A percentile compares a stretch with the other conserved stretches of the same genome.
Conservation (phyloP, 805 yeast species). For the Saturnispora zaruensis region DNA sequence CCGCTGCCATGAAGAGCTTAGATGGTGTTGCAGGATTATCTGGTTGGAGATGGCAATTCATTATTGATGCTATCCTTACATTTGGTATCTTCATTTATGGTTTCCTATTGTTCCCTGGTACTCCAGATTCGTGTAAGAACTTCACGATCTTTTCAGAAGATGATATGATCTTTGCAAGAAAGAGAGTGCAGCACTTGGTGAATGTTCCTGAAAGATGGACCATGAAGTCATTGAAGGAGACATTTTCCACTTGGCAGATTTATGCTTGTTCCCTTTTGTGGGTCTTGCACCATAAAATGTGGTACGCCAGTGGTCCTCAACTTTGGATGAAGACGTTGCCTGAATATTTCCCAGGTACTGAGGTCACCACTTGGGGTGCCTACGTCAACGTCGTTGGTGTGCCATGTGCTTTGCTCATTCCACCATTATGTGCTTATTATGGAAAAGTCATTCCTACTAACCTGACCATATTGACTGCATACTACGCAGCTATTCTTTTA, state of each 20-base stretch:
- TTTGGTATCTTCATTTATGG: slow-evolving; percentile 53
- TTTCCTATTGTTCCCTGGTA: slow-evolving; percentile 51
- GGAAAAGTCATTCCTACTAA: slow-evolving; percentile 15
- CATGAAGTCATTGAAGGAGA: slow-evolving; percentile 33
- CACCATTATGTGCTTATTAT: slow-evolving; percentile 35
- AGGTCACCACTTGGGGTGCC: slow-evolving; percentile 17
- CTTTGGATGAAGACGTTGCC: slow-evolving; percentile 21
- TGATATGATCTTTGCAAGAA: slow-evolving; percentile 39
- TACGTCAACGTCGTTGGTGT: slow-evolving; percentile 14
- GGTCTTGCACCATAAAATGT: slow-evolving; percentile 28
- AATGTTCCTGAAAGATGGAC: slow-evolving; percentile 35
- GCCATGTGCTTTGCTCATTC: slow-evolving; percentile 21
- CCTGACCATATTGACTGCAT: slow-evolving; percentile 6
- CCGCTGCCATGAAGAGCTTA: slow-evolving; percentile 40
- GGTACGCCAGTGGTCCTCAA: slow-evolving; percentile 23
- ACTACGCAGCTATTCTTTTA: slow-evolving; percentile 12
- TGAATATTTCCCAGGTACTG: slow-evolving; percentile 8
- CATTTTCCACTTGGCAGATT: slow-evolving; percentile 37
- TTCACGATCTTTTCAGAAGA: slow-evolving; percentile 32
- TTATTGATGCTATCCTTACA: slow-evolving; percentile 55
- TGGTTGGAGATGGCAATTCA: slow-evolving; percentile 71
- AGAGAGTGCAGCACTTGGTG: slow-evolving; percentile 31
- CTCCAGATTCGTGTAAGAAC: slow-evolving; percentile 25
- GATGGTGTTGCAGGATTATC: slow-evolving; percentile 44
- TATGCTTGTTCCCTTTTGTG: slow-evolving; percentile 18